Conservation (phyloP, 208 protist species). For the Trypanosoma melophagium region DNA sequence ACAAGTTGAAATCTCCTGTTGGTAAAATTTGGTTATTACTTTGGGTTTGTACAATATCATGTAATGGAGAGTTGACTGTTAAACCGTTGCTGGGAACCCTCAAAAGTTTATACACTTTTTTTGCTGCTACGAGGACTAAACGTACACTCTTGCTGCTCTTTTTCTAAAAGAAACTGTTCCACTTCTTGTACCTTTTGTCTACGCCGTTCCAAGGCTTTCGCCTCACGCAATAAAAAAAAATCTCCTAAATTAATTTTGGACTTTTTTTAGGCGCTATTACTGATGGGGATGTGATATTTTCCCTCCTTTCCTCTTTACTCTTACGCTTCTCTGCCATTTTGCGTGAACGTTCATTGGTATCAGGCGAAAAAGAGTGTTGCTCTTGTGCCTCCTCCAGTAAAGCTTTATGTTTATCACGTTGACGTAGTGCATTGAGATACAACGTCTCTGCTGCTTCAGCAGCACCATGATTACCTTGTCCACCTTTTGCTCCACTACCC, state of each 20-base stretch:
- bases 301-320: not conserved
- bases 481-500: not conserved
- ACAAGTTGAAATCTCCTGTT: not conserved
- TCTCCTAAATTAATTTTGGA: not conserved
- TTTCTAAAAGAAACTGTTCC: not conserved
- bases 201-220: not conserved
- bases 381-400: not conserved
- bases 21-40: not conserved
- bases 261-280: not conserved
- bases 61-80: slow-evolving; percentile 7
- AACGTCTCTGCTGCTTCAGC: not conserved
- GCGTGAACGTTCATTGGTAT: slow-evolving; percentile 5
- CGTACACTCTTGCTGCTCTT: slow-evolving; percentile 15
- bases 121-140: slow-evolving; percentile 23
- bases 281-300: not conserved
- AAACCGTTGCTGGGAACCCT: slow-evolving; percentile 3
- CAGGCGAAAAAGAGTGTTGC: slow-evolving; percentile 7
- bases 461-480: not conserved
- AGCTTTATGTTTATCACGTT: not conserved
- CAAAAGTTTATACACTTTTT: slow-evolving; percentile 7
- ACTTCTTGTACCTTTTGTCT: not conserved
- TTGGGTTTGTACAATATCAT: not conserved
- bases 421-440: not conserved
- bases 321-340: slow-evolving; percentile 6
- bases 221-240: slow-evolving; percentile 7